A percentile compares a stretch with the other conserved stretches of the same genome.
Conservation (phyloP, 2,329 filamentous ascomycete genomes). For the Pseudopyrenochaeta lycopersici region DNA sequence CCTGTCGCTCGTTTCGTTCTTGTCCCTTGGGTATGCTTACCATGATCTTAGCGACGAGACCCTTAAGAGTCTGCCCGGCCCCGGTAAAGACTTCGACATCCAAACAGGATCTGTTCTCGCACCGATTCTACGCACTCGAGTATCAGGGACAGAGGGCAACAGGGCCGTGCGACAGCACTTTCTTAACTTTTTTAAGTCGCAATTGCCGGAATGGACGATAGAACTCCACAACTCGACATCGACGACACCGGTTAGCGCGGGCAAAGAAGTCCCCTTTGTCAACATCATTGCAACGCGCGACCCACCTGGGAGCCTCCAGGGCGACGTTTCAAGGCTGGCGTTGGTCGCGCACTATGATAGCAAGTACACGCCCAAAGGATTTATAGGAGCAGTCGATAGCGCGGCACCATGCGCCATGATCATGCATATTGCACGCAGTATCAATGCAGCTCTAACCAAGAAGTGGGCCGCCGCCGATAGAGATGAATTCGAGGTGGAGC, state of each 20-base stretch:
- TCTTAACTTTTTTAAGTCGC: constrained; percentile 77
- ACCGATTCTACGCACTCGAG: constrained; percentile 86
- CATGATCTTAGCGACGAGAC: constrained; percentile 76
- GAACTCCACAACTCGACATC: constrained; percentile 88
- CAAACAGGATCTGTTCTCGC: constrained; percentile 78
- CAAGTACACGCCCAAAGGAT: constrained; percentile 80
- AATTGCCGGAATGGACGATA: constrained; percentile 83
- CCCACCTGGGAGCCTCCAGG: constrained; percentile 77
- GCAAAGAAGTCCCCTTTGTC: constrained; percentile 78
- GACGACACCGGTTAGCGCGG: constrained; percentile 79
- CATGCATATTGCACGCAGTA: constrained; percentile 81
- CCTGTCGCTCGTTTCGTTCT: constrained; percentile 30
- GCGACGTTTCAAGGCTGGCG: constrained; percentile 83
- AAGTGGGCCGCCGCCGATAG: constrained; percentile 75
- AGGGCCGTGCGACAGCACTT: constrained; percentile 83
- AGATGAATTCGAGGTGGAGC: constrained; percentile 67
- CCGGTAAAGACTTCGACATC: constrained; percentile 81
- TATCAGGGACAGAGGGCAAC: constrained; percentile 84
- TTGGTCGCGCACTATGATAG: constrained; percentile 96
- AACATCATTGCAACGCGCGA: constrained; percentile 92
- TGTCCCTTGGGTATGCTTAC: constrained; percentile 58
- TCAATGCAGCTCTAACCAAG: constrained; percentile 82
- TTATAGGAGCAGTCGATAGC: constrained; percentile 93
- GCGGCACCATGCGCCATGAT: constrained; percentile 95
- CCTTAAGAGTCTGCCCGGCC: constrained; percentile 74